These are phyloP conservation scores for Fusarium nisikadoi DNA, from an alignment of 2,329 filamentous ascomycete species.

Conservation along the genomic window DNA sequence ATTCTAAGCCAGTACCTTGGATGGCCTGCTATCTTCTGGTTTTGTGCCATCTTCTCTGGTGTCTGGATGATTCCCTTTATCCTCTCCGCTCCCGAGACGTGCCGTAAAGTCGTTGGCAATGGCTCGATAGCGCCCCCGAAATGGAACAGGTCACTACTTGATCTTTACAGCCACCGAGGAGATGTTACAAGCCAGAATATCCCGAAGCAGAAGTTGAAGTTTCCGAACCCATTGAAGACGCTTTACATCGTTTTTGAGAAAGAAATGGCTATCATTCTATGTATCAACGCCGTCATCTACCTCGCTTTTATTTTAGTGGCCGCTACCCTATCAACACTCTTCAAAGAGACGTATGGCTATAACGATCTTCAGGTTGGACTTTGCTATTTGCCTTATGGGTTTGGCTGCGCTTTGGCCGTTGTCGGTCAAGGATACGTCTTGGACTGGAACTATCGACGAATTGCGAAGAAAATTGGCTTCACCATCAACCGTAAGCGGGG, in stretches of 20 bases:
- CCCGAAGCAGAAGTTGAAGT: conserved; percentile 56
- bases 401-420: conserved; percentile 60
- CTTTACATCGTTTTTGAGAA: conserved; percentile 66
- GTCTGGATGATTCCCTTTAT: conserved; percentile 64
- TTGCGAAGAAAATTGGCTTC: conserved; percentile 70
- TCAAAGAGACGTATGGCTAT: conserved; percentile 62
- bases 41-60: conserved; percentile 66
- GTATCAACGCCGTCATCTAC: conserved; percentile 65
- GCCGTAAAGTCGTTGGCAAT: conserved; percentile 69
- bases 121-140: conserved; percentile 67
- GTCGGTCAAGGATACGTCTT: conserved; percentile 67
- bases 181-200: conserved; percentile 49
- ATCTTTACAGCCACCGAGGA: conserved; percentile 56
- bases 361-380: conserved; percentile 63
- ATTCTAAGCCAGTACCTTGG: conserved; percentile 70
- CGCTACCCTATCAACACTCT: conserved; percentile 63
- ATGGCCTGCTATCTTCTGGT: conserved; percentile 78
- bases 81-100: conserved; percentile 68
- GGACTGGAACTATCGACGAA: conserved; percentile 77
- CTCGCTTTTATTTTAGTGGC: conserved; percentile 65
- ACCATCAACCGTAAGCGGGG: conserved; percentile 68
- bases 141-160: conserved; percentile 68
- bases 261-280: conserved; percentile 64
- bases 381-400: conserved; percentile 65
- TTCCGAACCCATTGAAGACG: conserved; percentile 68